Base-by-base conservation (phyloP, 768 basidiomycete species). In the Leccinum longicurvipes region DNA sequence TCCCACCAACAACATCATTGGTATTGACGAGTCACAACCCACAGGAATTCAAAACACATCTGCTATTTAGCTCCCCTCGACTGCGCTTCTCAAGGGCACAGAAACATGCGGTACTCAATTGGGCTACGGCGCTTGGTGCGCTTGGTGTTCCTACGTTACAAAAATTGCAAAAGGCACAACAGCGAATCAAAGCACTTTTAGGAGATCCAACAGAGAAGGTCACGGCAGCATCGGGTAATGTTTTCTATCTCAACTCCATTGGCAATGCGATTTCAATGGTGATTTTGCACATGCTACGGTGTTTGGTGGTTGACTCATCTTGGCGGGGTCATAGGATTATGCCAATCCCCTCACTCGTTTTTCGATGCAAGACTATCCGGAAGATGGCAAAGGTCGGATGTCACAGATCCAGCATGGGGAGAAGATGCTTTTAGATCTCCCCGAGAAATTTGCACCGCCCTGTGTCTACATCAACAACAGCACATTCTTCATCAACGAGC, bases 31-130 rank as follows among this genome's bases (percentile, higher is more conserved):
- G 15, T 15, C 4, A 14, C n/a, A n/a, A n/a, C n/a, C n/a, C n/a
- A 17, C 14, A 72, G 69, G 59, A 67, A 41, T 69, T 72, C 47
- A 51, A 63, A 10, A 73, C 66, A 0, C 62, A 69, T 31, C 53
- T 72, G 9, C 57, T 75, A 4, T 75, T 75, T 51, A 70, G 63
- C 36, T 74, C 70, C 0, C 63, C 71, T 0, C 50, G 53, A 11
- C 59, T 74, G 0, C 54, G 62, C 15, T 75, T 75, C 51, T 75
- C 67, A 2, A 48, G 58, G 4, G 53, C 53, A 3, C 72, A 74
- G 42, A 61, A 74, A 53, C 55, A 36, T n/a, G 67, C 69, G 0
- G 50, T 75, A 9, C 52, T 73, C 3, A 31, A 39, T 0, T 75
- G 69, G 69, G 73, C 63, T 4, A 68, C 57, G 32, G 63, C 56